A percentile compares a stretch with the other conserved stretches of the same genome.
These are phyloP conservation scores for Russula brevipes DNA, from an alignment of 768 basidiomycete genomes.

Conservation along the genomic window DNA sequence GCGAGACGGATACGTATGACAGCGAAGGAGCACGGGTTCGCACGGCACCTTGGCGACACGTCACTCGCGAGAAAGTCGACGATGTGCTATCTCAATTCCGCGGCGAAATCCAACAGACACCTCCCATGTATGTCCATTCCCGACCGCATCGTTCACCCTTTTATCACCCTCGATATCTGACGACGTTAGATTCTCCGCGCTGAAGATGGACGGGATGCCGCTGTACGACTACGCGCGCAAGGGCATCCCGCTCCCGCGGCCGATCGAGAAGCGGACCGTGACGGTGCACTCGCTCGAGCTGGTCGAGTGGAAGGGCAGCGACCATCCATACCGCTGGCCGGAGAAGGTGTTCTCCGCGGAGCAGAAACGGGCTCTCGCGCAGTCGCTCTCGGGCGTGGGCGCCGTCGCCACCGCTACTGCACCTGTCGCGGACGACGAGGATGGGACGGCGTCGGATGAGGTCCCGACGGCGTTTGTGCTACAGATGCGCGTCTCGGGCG, in stretches of 20 bases:
- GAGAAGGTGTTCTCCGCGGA: conserved; percentile 59
- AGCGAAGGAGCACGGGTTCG: conserved; percentile 80
- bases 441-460: conserved; percentile 33
- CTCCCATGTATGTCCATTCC: conserved; percentile 67
- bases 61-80: conserved; percentile 75
- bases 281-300: conserved; percentile 79
- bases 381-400: conserved; percentile 51
- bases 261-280: conserved; percentile 83
- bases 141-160: background rate
- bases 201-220: conserved; percentile 97
- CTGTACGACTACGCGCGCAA: conserved; percentile 93
- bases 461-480: conserved; percentile 77
- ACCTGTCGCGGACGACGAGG: conserved; percentile 29
- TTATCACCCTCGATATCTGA: background rate
- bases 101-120: conserved; percentile 85
- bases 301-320: conserved; percentile 66
- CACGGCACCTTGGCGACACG: conserved; percentile 72
- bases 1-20: conserved; percentile 93
- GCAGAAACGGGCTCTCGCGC: conserved; percentile 65
- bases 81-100: conserved; percentile 62
- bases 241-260: conserved; percentile 85
- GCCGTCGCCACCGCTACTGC: conserved; percentile 34
- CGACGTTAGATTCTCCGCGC: conserved; percentile 80
- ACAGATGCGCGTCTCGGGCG: conserved; percentile 90
- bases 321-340: conserved; percentile 79